phyloP scores from a whole-genome alignment of 2,329 filamentous ascomycete genomes.

The Diplodia scrobiculata region DNA sequence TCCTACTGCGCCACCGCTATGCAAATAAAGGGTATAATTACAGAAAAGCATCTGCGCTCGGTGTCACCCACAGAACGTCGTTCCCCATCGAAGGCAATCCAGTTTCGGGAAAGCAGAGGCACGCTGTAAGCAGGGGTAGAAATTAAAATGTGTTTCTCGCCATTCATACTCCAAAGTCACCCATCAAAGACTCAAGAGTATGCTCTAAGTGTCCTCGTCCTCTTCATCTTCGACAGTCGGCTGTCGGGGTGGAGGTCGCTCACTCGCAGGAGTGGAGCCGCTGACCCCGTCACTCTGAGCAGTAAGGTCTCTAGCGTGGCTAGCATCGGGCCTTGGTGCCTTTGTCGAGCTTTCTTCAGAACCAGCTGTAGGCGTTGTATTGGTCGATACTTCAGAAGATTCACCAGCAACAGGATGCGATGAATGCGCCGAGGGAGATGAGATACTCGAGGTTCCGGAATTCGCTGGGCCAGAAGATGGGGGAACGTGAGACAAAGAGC shows the following conservation, averaged over 20 bases:
- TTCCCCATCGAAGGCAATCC: background rate
- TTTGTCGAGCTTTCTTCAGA: background rate
- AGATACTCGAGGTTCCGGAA: background rate
- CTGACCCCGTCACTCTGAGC: background rate
- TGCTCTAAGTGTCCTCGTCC: conserved; percentile 3
- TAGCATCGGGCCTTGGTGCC: background rate
- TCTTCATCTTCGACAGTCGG: conserved; percentile 23
- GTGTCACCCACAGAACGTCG: background rate
- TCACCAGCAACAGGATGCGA: background rate
- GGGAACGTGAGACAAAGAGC: background rate
- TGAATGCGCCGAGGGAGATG: background rate
- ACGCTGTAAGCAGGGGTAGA: background rate
- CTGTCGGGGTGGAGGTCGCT: background rate
- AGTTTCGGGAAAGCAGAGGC: background rate
- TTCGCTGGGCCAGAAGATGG: background rate
- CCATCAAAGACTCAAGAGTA: background rate
- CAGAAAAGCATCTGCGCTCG: background rate
- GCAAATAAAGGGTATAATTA: conserved; percentile 29
- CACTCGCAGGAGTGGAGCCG: background rate
- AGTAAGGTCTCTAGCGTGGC: background rate
- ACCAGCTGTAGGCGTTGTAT: background rate
- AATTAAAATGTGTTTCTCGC: background rate
- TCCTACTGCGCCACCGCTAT: conserved; percentile 27
- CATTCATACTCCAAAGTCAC: background rate
- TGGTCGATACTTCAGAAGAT: background rate